Evolutionary conservation across 2,329 filamentous ascomycete genomes (phyloP), one percentile per base, ranked within the genome.

Genomic region (Penicillium occitanis): DNA sequence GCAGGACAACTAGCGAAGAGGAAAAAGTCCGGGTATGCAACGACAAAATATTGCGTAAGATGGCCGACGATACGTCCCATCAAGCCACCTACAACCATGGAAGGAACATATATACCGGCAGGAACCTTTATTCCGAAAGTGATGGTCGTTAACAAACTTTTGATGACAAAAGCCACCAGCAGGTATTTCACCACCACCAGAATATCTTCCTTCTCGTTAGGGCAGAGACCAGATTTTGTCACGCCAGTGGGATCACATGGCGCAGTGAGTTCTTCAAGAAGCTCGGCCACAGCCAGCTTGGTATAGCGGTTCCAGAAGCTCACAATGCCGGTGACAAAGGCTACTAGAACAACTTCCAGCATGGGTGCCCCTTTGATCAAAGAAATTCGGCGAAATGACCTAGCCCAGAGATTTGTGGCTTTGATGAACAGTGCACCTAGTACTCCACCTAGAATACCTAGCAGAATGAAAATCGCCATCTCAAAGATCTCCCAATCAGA

Each of bases 61-160:
- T 98, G 95, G 1, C 95, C 95, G 13, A 97, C 87, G 53, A 95
- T 88, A 7, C 94, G 89, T 35, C 94, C 94, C 82, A 97, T 89
- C 19, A 99, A 82, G 73, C 95, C 95, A 69, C 95, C 95, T 19
- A 98, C 92, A 33, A 98, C 95, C 95, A 99, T 99, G 72, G 94
- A 97, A 2, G 95, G 95, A 1, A 99, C 93, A 72, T 99, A 99
- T 71, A 99, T 97, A 69, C 95, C 95, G 0, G 94, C 93, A 10
- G 95, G 95, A 0, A 98, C 89, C 84, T 98, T 98, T 74, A 97
- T 93, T 30, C 94, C 94, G 78, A 98, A 98, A 0, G 94, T 97
- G 70, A 97, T 89, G 55, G 90, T 89, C 0, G 95, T 98, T 50
- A 99, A 80, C 55, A 94, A 83, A 0, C 92, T 91, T 76, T 99